Evolutionary conservation across 164 flowering plant species (phyloP).

Genomic region (Piper betle): DNA sequence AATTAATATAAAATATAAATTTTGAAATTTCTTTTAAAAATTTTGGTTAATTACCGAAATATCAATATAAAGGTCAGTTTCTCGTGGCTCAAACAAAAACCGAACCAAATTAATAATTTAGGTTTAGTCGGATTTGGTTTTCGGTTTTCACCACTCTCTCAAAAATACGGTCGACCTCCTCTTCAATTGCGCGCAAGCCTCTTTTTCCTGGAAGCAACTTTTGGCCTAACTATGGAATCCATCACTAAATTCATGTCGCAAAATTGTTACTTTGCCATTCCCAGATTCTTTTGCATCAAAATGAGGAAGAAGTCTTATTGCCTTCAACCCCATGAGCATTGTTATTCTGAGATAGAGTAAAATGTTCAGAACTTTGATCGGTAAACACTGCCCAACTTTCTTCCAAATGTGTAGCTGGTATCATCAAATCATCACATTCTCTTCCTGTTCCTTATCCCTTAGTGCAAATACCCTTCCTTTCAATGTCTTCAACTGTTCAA

Average conservation of each 20-base stretch:
- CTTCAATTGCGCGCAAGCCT: no score
- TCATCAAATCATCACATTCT: constrained; percentile 15
- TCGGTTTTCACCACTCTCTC: no score
- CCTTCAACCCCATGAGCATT: constrained; percentile 24
- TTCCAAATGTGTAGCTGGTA: constrained; percentile 14
- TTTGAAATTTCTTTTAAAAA: no score
- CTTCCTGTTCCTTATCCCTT: constrained; percentile 40
- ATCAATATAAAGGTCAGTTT: no score
- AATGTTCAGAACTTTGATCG: constrained; percentile 6
- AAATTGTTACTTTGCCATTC: constrained; percentile 21
- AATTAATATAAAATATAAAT: no score
- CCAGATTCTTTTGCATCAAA: constrained; percentile 48
- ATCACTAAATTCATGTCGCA: constrained; percentile 21
- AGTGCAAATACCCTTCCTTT: constrained; percentile 67
- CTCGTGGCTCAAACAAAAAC: no score
- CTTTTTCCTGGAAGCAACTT: constrained; percentile 21
- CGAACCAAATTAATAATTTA: no score
- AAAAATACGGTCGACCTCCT: no score
- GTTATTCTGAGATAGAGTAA: constrained; percentile 20
- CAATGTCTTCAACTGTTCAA: constrained; percentile 67
- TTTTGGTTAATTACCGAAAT: no score
- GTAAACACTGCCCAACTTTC: constrained; percentile 22
- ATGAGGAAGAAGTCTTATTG: constrained; percentile 68
- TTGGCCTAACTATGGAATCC: constrained; percentile 14
- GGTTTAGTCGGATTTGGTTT: no score